A percentile compares a stretch with the other conserved stretches of the same genome.
phyloP scores from a whole-genome alignment of 78 protist species.

The Reticulomyxa filosa region DNA sequence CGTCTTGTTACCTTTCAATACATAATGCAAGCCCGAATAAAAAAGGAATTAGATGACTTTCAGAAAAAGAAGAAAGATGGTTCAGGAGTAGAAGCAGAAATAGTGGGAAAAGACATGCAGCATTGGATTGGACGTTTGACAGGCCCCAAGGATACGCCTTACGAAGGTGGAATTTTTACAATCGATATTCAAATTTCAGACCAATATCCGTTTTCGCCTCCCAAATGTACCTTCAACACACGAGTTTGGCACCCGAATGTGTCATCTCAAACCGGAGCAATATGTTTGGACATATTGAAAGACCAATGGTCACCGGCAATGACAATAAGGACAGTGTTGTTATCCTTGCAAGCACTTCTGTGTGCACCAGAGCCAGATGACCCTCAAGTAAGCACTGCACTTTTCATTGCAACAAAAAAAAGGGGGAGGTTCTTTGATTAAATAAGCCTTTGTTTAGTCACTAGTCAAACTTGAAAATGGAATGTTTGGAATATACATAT shows the following conservation, averaged over 20 bases:
- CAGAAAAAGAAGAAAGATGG: too few species aligned
- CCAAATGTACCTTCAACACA: constrained; percentile 26
- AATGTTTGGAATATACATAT: too few species aligned
- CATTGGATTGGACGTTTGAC: constrained; percentile 16
- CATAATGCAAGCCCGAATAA: too few species aligned
- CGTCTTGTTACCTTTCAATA: too few species aligned
- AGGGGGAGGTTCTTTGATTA: too few species aligned
- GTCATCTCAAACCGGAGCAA: constrained; percentile 27
- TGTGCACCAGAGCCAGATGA: constrained; percentile 32
- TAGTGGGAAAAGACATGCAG: too few species aligned
- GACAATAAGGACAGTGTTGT: constrained; percentile 27
- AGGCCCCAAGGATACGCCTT: constrained; percentile 18
- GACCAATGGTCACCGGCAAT: constrained; percentile 38
- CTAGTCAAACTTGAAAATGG: too few species aligned
- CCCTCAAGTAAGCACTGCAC: constrained; percentile 15
- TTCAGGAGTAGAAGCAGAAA: too few species aligned
- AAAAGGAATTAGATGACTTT: too few species aligned
- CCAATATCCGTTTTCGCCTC: constrained; percentile 33
- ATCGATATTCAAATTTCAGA: constrained; percentile 18
- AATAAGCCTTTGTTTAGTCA: too few species aligned
- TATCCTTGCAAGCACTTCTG: constrained; percentile 30
- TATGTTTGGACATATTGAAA: constrained; percentile 41
- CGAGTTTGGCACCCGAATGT: constrained; percentile 38
- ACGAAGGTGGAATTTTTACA: constrained; percentile 16
- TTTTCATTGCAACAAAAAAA: too few species aligned